Evolutionary conservation across 495 filamentous ascomycete species (phyloP).

Genomic region (Hypoxylon fuscum): DNA sequence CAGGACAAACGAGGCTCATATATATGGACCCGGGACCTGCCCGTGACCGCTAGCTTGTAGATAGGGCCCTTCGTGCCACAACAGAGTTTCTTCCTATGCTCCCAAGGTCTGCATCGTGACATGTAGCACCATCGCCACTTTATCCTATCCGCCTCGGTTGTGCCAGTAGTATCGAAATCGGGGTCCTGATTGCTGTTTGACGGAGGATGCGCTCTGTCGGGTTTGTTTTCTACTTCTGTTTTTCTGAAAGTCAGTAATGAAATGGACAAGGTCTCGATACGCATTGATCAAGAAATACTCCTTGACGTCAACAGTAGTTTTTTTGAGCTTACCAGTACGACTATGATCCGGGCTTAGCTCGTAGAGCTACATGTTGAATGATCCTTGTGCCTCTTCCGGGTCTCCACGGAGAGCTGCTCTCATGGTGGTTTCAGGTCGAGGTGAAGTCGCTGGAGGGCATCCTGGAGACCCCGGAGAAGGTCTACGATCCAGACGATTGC

Average conservation of each 20-base stretch:
- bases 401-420: conserved; percentile 49
- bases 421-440: conserved; percentile 50
- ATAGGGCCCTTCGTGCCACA: too few relatives aligned
- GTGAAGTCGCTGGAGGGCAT: conserved; percentile 12
- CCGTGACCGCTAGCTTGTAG: too few relatives aligned
- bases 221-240: conserved; percentile 54
- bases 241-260: conserved; percentile 57
- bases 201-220: conserved; percentile 55
- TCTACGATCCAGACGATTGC: conserved; percentile 48
- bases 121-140: conserved; percentile 57
- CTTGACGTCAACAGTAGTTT: conserved; percentile 44
- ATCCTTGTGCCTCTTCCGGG: conserved; percentile 45
- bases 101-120: too few relatives aligned
- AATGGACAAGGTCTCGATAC: conserved; percentile 56
- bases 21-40: too few relatives aligned
- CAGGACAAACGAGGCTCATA: too few relatives aligned
- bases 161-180: conserved; percentile 49
- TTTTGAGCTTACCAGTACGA: conserved; percentile 15
- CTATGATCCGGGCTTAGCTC: conserved; percentile 16
- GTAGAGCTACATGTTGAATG: conserved; percentile 34
- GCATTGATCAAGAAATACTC: conserved; percentile 55
- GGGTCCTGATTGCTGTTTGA: conserved; percentile 53
- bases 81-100: too few relatives aligned
- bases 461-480: conserved; percentile 47
- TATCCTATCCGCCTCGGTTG: conserved; percentile 48